A percentile compares a stretch with the other conserved stretches of the same genome.
These are phyloP conservation scores for Thielaviopsis populi DNA, from an alignment of 2,329 filamentous ascomycete species.

Conservation along the genomic window DNA sequence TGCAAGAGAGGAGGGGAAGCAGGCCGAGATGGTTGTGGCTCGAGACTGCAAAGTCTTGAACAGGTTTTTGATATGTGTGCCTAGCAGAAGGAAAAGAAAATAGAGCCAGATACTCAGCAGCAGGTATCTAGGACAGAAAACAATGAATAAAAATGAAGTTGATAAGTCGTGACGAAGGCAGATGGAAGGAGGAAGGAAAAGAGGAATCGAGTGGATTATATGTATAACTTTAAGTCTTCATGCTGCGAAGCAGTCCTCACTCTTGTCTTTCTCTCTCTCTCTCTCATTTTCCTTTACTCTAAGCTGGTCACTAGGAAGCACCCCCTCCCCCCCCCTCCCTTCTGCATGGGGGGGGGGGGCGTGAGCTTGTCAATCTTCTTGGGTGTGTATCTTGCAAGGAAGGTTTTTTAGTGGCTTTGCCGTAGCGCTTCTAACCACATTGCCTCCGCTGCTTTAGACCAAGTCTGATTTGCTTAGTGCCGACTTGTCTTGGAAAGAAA, in stretches of 20 bases:
- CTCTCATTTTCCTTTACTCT: not conserved
- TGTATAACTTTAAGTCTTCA: constrained; percentile 10
- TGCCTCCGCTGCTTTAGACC: not conserved
- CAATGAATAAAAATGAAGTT: not conserved
- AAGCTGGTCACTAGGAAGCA: not conserved
- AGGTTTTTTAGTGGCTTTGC: constrained; percentile 1
- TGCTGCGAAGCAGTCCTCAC: not conserved
- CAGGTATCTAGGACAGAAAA: not conserved
- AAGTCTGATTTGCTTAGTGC: not conserved
- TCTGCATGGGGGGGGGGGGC: not conserved
- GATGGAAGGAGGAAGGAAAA: constrained; percentile 6
- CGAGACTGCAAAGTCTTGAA: no score
- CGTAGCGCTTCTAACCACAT: constrained; percentile 3
- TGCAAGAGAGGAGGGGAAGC: no score
- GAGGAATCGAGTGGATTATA: constrained; percentile 8
- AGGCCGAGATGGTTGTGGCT: no score
- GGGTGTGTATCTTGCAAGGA: not conserved
- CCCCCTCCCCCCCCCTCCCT: not conserved
- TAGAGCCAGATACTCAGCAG: not conserved
- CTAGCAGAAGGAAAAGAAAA: not conserved
- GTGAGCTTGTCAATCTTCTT: not conserved
- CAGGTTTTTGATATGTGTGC: not conserved
- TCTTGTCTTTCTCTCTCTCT: not conserved
- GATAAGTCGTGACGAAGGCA: constrained; percentile 1
- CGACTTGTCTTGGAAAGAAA: not conserved